Evolutionary conservation across 2,329 filamentous ascomycete genomes (phyloP), one percentile per base, ranked within the genome.

Genomic region (Cladosporium velox): DNA sequence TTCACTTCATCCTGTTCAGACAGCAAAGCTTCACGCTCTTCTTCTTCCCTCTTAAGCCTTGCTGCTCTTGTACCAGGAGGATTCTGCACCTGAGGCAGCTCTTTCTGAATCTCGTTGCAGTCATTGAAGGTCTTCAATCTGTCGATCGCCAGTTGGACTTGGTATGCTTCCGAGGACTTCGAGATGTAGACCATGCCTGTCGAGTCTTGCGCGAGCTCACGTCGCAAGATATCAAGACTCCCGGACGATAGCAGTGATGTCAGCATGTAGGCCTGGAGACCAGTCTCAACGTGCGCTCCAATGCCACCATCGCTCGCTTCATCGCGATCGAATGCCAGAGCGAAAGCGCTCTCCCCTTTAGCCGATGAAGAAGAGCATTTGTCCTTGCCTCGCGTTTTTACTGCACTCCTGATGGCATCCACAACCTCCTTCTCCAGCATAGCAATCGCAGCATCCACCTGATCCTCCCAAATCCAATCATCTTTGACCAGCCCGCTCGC

Each of bases 121-220:
- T 57, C 35, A 3, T 64, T 64, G 61, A 47, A 55, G 10, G 35
- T 12, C n/a, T 57, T 64, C 34, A 64, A 21, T n/a, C 35, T 55
- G 24, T 55, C 34, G 32, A 64, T 32, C 3, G 61, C 51, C 21
- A 64, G 34, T 26, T 55, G 47, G 21, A 47, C 60, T 30, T 18
- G 32, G n/a, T 21, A 35, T 18, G 60, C 60, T 47, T 41, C 34
- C 4, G 18, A 2, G 15, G 49, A 32, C 30, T 57, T 64, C 4
- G 26, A 7, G 12, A 47, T 12, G 49, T 32, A 47, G 35, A 64
- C 49, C 3, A 12, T n/a, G 11, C 14, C 57, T 44, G 24, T 12
- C 14, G 44, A 15, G 7, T 24, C n/a, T 28, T 28, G 28, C 32
- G 15, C 59, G 21, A 35, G 12, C 44, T 11, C 35, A 7, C 11